Evolutionary conservation across 352 stramenopile species (phyloP).

Genomic region (Blastocystis sp.): DNA sequence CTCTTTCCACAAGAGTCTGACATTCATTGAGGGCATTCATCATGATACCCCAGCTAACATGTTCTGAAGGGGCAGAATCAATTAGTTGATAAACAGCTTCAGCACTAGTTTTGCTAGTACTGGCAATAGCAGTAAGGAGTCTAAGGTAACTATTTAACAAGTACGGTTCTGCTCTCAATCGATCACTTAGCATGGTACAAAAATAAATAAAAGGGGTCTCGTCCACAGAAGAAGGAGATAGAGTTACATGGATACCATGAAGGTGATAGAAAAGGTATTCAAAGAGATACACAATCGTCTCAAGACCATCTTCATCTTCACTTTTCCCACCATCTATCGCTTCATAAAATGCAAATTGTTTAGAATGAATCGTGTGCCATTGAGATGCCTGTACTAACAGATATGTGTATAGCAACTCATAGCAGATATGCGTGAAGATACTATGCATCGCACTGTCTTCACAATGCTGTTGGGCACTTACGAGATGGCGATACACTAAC

Average conservation of each 20-base stretch:
- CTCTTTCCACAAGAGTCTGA: not conserved
- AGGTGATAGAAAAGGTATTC: constrained; percentile 19
- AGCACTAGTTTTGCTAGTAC: not conserved
- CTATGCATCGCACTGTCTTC: not conserved
- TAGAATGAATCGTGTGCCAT: constrained; percentile 48
- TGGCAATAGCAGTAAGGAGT: not conserved
- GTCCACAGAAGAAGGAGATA: constrained; percentile 5
- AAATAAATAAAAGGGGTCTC: constrained; percentile 20
- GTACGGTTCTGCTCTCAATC: constrained; percentile 36
- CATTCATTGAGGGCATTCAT: constrained; percentile 30
- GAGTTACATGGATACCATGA: not conserved
- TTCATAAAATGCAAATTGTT: constrained; percentile 35
- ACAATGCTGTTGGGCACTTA: not conserved
- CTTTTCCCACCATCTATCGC: not conserved
- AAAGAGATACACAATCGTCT: constrained; percentile 24
- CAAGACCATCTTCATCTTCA: constrained; percentile 22
- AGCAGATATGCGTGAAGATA: not conserved
- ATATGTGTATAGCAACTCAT: not conserved
- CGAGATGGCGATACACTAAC: not conserved
- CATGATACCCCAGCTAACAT: constrained; percentile 34
- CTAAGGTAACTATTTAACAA: constrained; percentile 43
- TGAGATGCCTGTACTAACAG: constrained; percentile 9
- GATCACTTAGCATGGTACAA: constrained; percentile 22
- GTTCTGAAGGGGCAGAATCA: constrained; percentile 25
- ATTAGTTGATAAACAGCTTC: constrained; percentile 58